Evolutionary conservation across 2,329 filamentous ascomycete genomes (phyloP).

Genomic region (Metarhizium album): DNA sequence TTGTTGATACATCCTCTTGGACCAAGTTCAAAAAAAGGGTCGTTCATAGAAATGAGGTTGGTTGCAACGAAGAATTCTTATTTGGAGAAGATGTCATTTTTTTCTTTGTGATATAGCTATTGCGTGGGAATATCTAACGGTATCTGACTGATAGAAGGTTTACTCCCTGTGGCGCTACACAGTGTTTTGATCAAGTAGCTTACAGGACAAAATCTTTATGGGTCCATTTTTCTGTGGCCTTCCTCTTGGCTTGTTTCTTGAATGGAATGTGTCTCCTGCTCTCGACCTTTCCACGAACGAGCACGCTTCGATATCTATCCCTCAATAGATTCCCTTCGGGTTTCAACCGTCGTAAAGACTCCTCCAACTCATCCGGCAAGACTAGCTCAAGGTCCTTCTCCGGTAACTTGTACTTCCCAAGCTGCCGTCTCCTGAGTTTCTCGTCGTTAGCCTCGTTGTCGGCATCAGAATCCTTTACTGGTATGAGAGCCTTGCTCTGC

Average conservation of each 20-base stretch:
- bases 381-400: constrained; percentile 74
- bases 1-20: too few species aligned
- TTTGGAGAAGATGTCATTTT: not conserved
- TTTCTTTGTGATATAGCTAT: not conserved
- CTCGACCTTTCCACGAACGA: constrained; percentile 85
- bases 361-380: constrained; percentile 70
- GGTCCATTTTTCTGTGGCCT: constrained; percentile 89
- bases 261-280: constrained; percentile 67
- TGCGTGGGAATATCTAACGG: not conserved
- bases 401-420: constrained; percentile 64
- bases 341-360: constrained; percentile 71
- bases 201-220: constrained; percentile 72
- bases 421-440: constrained; percentile 56
- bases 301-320: constrained; percentile 80
- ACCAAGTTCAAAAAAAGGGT: too few species aligned
- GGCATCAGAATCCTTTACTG: constrained; percentile 33
- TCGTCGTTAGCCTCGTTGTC: constrained; percentile 49
- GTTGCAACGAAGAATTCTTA: not conserved
- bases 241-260: constrained; percentile 70
- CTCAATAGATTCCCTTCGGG: constrained; percentile 93
- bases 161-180: not conserved
- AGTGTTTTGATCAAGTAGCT: not conserved
- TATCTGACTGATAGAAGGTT: not conserved
- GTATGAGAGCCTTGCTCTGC: constrained; percentile 30
- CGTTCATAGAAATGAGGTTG: not conserved